Evolutionary conservation across 805 yeast genomes (phyloP).

Genomic region (Candida glaebosa): DNA sequence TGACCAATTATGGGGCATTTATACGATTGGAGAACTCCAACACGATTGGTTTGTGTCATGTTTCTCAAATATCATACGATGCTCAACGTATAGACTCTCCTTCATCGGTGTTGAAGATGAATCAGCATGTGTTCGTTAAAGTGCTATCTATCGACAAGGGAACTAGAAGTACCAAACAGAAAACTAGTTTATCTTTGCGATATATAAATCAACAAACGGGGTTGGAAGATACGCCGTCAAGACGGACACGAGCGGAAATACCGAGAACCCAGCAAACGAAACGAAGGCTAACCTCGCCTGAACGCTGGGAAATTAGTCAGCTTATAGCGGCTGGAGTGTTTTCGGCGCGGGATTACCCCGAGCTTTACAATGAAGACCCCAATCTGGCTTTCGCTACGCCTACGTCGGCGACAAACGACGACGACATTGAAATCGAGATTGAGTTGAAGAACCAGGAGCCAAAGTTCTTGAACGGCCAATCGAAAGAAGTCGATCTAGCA

Average conservation of each 20-base stretch:
- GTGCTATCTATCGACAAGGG: slow-evolving; percentile 38
- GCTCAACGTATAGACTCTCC: slow-evolving; percentile 53
- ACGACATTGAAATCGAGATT: slow-evolving; percentile 57
- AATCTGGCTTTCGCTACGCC: slow-evolving; percentile 25
- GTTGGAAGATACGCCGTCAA: slow-evolving; percentile 18
- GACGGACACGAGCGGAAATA: slow-evolving; percentile 11
- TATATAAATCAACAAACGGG: slow-evolving; percentile 74
- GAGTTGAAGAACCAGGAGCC: slow-evolving; percentile 73
- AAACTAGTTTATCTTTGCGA: slow-evolving; percentile 63
- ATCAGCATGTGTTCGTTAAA: slow-evolving; percentile 65
- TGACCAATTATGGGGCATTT: slow-evolving; percentile 78
- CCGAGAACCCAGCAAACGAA: slow-evolving; percentile 21
- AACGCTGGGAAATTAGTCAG: slow-evolving; percentile 86
- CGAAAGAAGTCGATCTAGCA: slow-evolving; percentile 32
- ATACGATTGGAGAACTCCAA: slow-evolving; percentile 41
- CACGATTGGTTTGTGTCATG: slow-evolving; percentile 66
- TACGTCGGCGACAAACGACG: slow-evolving; percentile 19
- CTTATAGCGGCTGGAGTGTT: slow-evolving; percentile 76
- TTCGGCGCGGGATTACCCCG: slow-evolving; percentile 66
- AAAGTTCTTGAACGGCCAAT: slow-evolving; percentile 61
- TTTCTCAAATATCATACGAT: slow-evolving; percentile 57
- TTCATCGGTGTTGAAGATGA: slow-evolving; percentile 49
- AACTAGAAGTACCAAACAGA: slow-evolving; percentile 14
- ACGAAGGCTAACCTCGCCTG: slow-evolving; percentile 71
- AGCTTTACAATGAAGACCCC: slow-evolving; percentile 26